These are phyloP conservation scores for Pholiota molesta DNA, from an alignment of 768 basidiomycete genomes.

Conservation along the genomic window DNA sequence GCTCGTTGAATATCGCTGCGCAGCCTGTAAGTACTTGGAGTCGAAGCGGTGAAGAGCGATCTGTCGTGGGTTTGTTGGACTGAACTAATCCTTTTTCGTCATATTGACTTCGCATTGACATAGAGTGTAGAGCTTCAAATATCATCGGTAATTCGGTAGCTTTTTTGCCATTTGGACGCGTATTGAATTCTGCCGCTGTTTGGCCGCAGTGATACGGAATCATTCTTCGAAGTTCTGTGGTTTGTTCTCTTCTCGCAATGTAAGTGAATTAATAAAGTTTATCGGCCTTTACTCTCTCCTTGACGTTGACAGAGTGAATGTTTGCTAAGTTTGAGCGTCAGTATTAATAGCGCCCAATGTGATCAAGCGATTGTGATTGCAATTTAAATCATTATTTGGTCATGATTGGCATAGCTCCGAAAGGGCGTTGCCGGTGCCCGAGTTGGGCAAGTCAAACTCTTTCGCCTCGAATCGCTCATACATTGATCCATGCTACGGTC, in stretches of 20 bases:
- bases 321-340: not conserved
- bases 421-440: not conserved
- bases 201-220: not conserved
- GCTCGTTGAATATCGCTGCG: not conserved
- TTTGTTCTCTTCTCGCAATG: not conserved
- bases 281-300: not conserved
- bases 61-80: no score
- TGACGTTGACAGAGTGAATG: constrained; percentile 1
- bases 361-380: not conserved
- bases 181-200: not conserved
- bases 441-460: no score
- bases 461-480: no score
- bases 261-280: not conserved
- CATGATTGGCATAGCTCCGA: not conserved
- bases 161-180: not conserved
- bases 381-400: not conserved
- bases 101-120: not conserved
- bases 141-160: not conserved
- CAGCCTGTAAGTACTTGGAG: not conserved
- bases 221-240: not conserved
- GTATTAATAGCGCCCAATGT: constrained; percentile 4
- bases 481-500: no score
- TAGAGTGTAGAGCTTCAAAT: not conserved
- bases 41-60: not conserved
- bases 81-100: not conserved